Evolutionary conservation across 345 rosid species (phyloP).

Genomic region (Eucalyptus cloeziana): DNA sequence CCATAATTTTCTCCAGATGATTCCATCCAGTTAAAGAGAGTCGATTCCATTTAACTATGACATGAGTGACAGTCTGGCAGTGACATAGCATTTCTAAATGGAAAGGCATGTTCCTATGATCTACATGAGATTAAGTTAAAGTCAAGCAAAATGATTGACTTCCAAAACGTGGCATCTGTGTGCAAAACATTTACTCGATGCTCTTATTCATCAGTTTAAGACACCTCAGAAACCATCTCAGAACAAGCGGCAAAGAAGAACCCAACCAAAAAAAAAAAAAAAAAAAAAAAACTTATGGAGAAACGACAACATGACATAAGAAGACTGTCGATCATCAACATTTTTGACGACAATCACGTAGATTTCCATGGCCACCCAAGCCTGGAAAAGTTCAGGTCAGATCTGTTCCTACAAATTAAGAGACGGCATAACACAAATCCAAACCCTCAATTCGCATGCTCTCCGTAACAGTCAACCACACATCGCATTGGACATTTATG

Average conservation of each 20-base stretch:
- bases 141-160: background rate
- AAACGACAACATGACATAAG: background rate
- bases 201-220: background rate
- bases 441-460: background rate
- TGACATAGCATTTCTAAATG: background rate
- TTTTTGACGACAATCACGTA: background rate
- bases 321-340: background rate
- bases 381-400: background rate
- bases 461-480: background rate
- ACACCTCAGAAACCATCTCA: background rate
- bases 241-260: background rate
- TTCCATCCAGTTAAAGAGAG: background rate
- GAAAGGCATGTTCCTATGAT: background rate
- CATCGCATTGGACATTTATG: background rate
- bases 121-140: background rate
- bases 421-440: background rate
- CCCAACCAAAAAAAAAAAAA: background rate
- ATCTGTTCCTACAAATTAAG: background rate
- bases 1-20: background rate
- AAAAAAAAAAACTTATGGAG: background rate
- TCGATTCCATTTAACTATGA: background rate
- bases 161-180: background rate
- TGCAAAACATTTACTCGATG: background rate
- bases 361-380: background rate
- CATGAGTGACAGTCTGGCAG: background rate